Percentiles rank a stretch among this genome's conserved stretches.
phyloP scores from a whole-genome alignment of 2,329 filamentous ascomycete species.

The Pestalotiopsis sp. region DNA sequence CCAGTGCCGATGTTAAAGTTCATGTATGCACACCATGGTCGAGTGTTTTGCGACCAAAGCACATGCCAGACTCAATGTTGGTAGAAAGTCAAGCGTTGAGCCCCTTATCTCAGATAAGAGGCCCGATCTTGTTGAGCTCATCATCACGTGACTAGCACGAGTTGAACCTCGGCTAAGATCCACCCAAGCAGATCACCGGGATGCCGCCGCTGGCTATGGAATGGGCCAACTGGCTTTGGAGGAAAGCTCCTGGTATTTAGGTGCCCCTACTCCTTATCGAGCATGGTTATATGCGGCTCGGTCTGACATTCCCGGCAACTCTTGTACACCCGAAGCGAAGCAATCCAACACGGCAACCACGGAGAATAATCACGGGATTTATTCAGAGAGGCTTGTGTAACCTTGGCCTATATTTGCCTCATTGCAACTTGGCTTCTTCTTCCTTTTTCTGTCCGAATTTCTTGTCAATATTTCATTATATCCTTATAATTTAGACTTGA shows the following conservation, averaged over 20 bases:
- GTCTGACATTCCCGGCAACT: conserved; percentile 3
- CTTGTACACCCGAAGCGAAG: background rate
- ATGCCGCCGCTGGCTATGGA: background rate
- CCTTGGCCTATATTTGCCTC: background rate
- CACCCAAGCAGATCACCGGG: background rate
- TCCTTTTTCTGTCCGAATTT: background rate
- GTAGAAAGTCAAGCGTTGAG: background rate
- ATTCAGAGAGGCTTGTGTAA: background rate
- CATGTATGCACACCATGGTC: no score
- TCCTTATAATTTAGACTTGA: background rate
- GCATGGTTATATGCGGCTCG: background rate
- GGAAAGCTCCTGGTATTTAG: background rate
- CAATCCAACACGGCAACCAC: background rate
- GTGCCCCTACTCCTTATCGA: background rate
- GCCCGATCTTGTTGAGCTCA: background rate
- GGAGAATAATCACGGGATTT: background rate
- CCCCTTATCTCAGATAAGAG: background rate
- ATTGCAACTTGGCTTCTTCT: background rate
- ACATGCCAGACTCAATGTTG: background rate
- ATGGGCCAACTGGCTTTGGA: background rate
- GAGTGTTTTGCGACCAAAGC: background rate
- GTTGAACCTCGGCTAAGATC: background rate
- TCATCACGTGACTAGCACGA: background rate
- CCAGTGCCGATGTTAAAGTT: no score
- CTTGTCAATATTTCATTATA: background rate